A percentile compares a stretch with the other conserved stretches of the same genome.
Conservation (phyloP, 768 basidiomycete species). For the Podaxis carcinomalis region DNA sequence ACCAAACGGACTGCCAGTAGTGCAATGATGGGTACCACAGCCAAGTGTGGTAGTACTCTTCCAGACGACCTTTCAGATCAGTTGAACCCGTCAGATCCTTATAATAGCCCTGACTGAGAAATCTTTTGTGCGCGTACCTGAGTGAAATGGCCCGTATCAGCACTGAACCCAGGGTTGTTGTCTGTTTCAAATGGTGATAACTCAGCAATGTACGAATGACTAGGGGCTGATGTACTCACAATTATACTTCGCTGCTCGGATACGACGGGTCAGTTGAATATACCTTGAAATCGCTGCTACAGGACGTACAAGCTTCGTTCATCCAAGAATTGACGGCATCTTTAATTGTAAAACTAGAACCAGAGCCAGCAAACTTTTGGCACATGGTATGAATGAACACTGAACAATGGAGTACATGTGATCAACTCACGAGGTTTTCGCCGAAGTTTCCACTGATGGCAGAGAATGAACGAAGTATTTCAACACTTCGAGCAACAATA, state of each 20-base stretch:
- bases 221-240: no score
- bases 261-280: background rate
- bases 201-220: no score
- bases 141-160: constrained; percentile 27
- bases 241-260: constrained; percentile 18
- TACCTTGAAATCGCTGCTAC: background rate
- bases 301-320: constrained; percentile 23
- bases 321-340: constrained; percentile 22
- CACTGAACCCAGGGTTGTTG: constrained; percentile 24
- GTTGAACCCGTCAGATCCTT: background rate
- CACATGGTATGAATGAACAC: background rate
- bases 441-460: constrained; percentile 18
- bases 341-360: constrained; percentile 14
- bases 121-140: constrained; percentile 15
- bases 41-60: constrained; percentile 46
- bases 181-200: constrained; percentile 12
- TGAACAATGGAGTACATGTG: background rate
- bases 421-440: constrained; percentile 22
- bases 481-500: background rate
- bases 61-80: constrained; percentile 43
- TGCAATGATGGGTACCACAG: constrained; percentile 39
- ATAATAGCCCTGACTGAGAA: background rate
- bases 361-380: constrained; percentile 18
- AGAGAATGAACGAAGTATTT: background rate
- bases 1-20: constrained; percentile 21